These are phyloP conservation scores for Paraphoma chrysanthemicola DNA, from an alignment of 2,329 filamentous ascomycete species.

Conservation along the genomic window DNA sequence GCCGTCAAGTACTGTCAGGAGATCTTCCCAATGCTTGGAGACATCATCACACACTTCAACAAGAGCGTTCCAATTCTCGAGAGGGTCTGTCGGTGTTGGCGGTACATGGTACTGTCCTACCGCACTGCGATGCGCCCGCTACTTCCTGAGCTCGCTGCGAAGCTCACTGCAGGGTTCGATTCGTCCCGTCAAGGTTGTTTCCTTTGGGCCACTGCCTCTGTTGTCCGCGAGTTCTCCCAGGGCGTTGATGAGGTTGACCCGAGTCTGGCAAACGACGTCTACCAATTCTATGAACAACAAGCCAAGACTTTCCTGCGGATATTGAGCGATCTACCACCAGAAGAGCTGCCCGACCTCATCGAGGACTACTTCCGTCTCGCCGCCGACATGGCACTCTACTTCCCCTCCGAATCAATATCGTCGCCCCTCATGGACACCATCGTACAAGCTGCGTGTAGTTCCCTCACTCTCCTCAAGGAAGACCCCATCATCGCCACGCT, in stretches of 20 bases:
- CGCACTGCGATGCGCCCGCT: constrained; percentile 86
- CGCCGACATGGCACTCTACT: constrained; percentile 91
- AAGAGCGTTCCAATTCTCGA: constrained; percentile 89
- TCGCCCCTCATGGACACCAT: constrained; percentile 82
- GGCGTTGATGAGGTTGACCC: constrained; percentile 84
- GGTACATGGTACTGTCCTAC: constrained; percentile 96
- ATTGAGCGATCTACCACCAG: constrained; percentile 80
- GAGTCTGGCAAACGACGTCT: constrained; percentile 85
- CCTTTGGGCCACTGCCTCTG: constrained; percentile 96
- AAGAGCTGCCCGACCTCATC: constrained; percentile 82
- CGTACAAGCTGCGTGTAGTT: constrained; percentile 84
- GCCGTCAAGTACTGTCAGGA: constrained; percentile 97
- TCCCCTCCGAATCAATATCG: constrained; percentile 81
- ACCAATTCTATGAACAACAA: constrained; percentile 93
- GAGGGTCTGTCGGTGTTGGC: constrained; percentile 92
- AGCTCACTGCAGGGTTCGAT: constrained; percentile 84
- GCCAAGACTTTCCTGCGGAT: constrained; percentile 87
- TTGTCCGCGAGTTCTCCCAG: constrained; percentile 93
- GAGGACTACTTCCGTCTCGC: constrained; percentile 96
- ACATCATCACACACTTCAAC: constrained; percentile 87
- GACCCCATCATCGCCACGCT: constrained; percentile 90
- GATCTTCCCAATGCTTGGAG: constrained; percentile 85
- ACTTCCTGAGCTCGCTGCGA: constrained; percentile 84
- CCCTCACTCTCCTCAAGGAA: constrained; percentile 86
- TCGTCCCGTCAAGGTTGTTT: constrained; percentile 92